Evolutionary conservation across 768 basidiomycete genomes (phyloP).

Genomic region (Trametes cingulata): DNA sequence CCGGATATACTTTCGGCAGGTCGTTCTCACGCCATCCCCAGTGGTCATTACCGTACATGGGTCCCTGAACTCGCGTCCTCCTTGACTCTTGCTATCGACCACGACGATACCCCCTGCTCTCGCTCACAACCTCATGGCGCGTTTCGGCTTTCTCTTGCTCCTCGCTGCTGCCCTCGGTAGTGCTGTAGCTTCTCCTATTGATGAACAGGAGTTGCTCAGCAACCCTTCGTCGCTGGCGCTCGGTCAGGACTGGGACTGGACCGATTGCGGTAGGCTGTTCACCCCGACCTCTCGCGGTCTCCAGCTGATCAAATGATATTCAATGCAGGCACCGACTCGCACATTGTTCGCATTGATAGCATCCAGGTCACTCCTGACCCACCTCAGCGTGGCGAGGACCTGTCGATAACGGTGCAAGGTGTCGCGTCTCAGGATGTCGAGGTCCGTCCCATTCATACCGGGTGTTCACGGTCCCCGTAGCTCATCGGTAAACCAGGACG

Average conservation of each 20-base stretch:
- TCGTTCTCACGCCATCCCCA: constrained; percentile 15
- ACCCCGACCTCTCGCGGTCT: not conserved
- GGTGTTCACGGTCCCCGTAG: not conserved
- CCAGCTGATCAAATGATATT: constrained; percentile 6
- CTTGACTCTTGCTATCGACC: constrained; percentile 14
- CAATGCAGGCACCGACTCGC: constrained; percentile 42
- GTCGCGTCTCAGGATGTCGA: constrained; percentile 58
- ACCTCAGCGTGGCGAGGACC: constrained; percentile 79
- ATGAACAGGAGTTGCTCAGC: constrained; percentile 35
- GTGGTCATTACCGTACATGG: constrained; percentile 16
- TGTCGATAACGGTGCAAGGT: constrained; percentile 84
- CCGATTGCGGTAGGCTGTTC: constrained; percentile 69
- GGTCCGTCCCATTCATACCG: constrained; percentile 42
- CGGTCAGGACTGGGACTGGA: constrained; percentile 42
- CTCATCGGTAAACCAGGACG: constrained; percentile 56
- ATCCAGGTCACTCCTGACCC: constrained; percentile 83
- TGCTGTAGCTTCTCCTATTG: constrained; percentile 25
- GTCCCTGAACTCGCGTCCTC: constrained; percentile 1
- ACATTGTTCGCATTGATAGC: constrained; percentile 65
- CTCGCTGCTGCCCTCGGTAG: constrained; percentile 29
- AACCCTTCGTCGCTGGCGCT: constrained; percentile 4
- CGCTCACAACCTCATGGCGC: constrained; percentile 25
- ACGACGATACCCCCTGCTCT: constrained; percentile 12
- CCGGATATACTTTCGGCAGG: not conserved
- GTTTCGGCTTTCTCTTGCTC: constrained; percentile 28